Percentiles rank a stretch among this genome's conserved stretches.
Conservation (phyloP, 2,329 filamentous ascomycete species). For the Apiospora phragmitis region DNA sequence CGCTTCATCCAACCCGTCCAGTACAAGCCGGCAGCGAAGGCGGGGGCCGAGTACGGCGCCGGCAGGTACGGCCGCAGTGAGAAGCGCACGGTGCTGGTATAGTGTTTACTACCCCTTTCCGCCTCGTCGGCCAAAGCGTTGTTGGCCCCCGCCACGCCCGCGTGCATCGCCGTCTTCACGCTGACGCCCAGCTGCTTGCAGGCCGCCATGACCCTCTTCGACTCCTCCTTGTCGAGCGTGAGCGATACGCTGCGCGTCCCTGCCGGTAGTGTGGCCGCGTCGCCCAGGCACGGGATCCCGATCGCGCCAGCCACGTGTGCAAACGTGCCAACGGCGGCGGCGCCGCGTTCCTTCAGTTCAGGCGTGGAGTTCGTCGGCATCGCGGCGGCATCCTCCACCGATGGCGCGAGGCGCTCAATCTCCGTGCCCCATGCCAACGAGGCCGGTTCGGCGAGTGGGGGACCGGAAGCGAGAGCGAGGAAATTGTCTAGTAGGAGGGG, state of each 20-base stretch:
- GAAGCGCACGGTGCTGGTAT: constrained; percentile 31
- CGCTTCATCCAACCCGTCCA: background rate
- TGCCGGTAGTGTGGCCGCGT: constrained; percentile 19
- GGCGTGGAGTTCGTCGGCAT: constrained; percentile 17
- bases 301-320: constrained; percentile 21
- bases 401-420: constrained; percentile 20
- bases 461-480: constrained; percentile 19
- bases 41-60: constrained; percentile 26
- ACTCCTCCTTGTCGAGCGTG: constrained; percentile 20
- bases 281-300: constrained; percentile 23
- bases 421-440: constrained; percentile 31
- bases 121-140: constrained; percentile 23
- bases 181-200: constrained; percentile 23
- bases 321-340: constrained; percentile 20
- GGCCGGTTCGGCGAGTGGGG: constrained; percentile 21
- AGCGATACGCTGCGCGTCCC: constrained; percentile 16
- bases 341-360: constrained; percentile 20
- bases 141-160: constrained; percentile 29
- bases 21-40: constrained; percentile 23
- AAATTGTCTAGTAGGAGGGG: constrained; percentile 28
- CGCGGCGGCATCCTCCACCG: constrained; percentile 25
- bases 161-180: constrained; percentile 32
- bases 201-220: constrained; percentile 20
- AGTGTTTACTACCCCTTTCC: constrained; percentile 17
- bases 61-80: constrained; percentile 29